Conservation (phyloP, 257 asterid species). For the Rubia yunnanensis region DNA sequence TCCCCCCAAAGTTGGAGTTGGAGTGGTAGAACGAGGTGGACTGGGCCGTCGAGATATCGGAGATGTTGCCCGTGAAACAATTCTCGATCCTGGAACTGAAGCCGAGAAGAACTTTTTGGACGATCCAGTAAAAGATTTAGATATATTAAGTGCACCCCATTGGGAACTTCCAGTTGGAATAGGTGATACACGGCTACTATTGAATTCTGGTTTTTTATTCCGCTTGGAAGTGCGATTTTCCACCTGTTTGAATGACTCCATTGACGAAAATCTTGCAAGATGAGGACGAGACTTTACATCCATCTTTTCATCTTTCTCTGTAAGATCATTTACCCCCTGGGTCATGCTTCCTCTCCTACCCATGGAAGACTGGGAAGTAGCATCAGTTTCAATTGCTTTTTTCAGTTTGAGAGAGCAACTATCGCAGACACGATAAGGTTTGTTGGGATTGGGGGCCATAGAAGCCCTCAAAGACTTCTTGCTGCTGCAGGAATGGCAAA, state of each 20-base stretch:
- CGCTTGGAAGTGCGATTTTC: constrained; percentile 66
- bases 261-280: constrained; percentile 71
- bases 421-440: constrained; percentile 88
- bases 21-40: constrained; percentile 99
- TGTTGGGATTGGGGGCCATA: constrained; percentile 87
- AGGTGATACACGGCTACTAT: constrained; percentile 90
- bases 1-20: constrained; percentile 95
- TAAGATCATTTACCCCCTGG: constrained; percentile 41
- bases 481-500: constrained; percentile 91
- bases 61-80: constrained; percentile 97
- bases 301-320: constrained; percentile 65
- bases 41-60: constrained; percentile 86
- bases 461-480: constrained; percentile 88
- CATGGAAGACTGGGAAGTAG: constrained; percentile 56
- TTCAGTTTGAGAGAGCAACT: constrained; percentile 65
- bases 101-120: constrained; percentile 92
- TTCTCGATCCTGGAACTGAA: constrained; percentile 97
- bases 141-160: constrained; percentile 68
- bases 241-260: constrained; percentile 79
- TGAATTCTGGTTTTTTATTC: constrained; percentile 77
- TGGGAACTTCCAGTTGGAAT: constrained; percentile 87
- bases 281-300: constrained; percentile 58
- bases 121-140: constrained; percentile 80
- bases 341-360: constrained; percentile 64
- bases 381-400: constrained; percentile 64